These are phyloP conservation scores for Acer yangbiense DNA, from an alignment of 345 rosid species.

Conservation along the genomic window DNA sequence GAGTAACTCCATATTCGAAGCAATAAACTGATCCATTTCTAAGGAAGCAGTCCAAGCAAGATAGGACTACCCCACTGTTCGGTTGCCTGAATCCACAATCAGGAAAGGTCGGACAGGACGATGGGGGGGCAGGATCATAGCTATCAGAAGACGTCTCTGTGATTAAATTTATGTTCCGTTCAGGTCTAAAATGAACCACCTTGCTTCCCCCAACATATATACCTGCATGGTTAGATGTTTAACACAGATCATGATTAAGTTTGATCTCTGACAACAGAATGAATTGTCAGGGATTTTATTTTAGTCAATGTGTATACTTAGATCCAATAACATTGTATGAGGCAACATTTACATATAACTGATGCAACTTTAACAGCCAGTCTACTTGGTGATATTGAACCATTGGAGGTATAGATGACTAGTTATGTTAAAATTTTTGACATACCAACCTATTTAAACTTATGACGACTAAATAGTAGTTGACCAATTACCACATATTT, in stretches of 20 bases:
- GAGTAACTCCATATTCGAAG: conserved; percentile 74
- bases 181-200: conserved; percentile 94
- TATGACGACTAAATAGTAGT: background rate
- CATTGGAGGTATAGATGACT: background rate
- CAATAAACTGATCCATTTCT: conserved; percentile 73
- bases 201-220: conserved; percentile 98
- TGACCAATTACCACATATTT: background rate
- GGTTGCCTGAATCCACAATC: conserved; percentile 92
- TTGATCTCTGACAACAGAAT: conserved; percentile 14
- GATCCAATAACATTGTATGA: background rate
- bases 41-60: conserved; percentile 92
- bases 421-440: background rate
- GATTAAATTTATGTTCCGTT: conserved; percentile 42
- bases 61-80: conserved; percentile 78
- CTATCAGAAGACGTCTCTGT: conserved; percentile 40
- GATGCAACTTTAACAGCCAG: background rate
- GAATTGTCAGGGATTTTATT: background rate
- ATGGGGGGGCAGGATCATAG: conserved; percentile 39
- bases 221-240: conserved; percentile 44
- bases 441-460: background rate
- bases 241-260: background rate
- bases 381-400: background rate
- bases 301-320: background rate
- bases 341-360: background rate
- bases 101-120: conserved; percentile 70